These are phyloP conservation scores for Oryza australiensis DNA, from an alignment of 176 grass and related monocot genomes.

Conservation along the genomic window DNA sequence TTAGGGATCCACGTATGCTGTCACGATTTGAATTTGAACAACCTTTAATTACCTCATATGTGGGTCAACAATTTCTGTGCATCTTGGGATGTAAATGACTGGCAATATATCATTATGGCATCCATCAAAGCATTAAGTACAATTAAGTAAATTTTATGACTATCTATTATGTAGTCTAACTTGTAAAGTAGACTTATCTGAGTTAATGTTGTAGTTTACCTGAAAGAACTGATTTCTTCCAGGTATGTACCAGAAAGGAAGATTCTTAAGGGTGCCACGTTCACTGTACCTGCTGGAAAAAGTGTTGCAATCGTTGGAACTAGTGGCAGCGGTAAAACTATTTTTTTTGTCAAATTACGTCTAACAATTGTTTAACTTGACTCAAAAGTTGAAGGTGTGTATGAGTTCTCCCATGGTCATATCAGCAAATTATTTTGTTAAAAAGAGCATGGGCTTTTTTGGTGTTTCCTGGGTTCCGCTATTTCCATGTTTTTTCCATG, in stretches of 20 bases:
- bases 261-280: slow-evolving; percentile 87
- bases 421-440: not conserved
- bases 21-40: not conserved
- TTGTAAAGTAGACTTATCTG: slow-evolving; percentile 13
- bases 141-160: slow-evolving; percentile 6
- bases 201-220: slow-evolving; percentile 7
- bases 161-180: slow-evolving; percentile 18
- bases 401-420: not conserved
- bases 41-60: slow-evolving; percentile 7
- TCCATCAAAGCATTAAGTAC: not conserved
- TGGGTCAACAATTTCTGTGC: not conserved
- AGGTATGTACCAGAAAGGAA: slow-evolving; percentile 91
- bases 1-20: slow-evolving; percentile 2
- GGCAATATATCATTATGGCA: slow-evolving; percentile 8
- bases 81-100: slow-evolving; percentile 14
- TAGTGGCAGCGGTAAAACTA: slow-evolving; percentile 84
- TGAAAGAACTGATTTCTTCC: slow-evolving; percentile 52
- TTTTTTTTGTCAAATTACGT: slow-evolving; percentile 15
- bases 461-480: not conserved
- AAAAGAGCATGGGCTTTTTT: not conserved
- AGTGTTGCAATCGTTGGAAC: slow-evolving; percentile 95
- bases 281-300: slow-evolving; percentile 87
- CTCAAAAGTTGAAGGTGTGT: slow-evolving; percentile 3
- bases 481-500: slow-evolving; percentile 3
- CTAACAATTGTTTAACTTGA: slow-evolving; percentile 10